phyloP scores from a whole-genome alignment of 1,284 basidiomycete species.

The Rhodotorula sp. region DNA sequence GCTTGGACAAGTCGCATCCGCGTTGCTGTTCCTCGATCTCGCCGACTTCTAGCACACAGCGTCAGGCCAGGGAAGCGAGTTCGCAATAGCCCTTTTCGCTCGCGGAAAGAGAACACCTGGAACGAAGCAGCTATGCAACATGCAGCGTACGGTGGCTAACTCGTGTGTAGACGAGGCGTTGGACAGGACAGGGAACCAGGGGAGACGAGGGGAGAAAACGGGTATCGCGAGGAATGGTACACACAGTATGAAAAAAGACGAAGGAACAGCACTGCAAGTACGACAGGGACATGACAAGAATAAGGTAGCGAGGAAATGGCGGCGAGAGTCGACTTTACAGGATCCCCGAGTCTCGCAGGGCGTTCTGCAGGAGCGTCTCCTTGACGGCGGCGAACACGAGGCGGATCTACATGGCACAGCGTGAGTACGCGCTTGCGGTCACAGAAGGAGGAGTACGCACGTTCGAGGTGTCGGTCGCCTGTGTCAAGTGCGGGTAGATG shows the following conservation, averaged over 20 bases:
- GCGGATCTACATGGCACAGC: slow-evolving; percentile 58
- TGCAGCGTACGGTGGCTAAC: too few relatives aligned
- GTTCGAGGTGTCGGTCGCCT: slow-evolving; percentile 62
- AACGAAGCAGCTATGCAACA: too few relatives aligned
- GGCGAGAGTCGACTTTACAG: slow-evolving; percentile 52
- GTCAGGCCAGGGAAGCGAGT: too few relatives aligned
- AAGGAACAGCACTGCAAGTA: neutral
- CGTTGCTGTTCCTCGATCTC: too few relatives aligned
- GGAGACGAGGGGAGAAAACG: neutral
- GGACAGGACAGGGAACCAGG: too few relatives aligned
- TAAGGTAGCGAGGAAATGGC: neutral
- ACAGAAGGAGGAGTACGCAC: slow-evolving; percentile 58
- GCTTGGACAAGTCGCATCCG: too few relatives aligned
- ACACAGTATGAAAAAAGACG: too few relatives aligned
- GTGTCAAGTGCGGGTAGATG: slow-evolving; percentile 82
- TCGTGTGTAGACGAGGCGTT: too few relatives aligned
- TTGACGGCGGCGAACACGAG: slow-evolving; percentile 96
- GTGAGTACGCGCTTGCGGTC: neutral
- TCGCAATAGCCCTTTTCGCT: too few relatives aligned
- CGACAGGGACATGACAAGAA: too few relatives aligned
- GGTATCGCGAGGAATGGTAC: neutral
- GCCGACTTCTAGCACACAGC: too few relatives aligned
- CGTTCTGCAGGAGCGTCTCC: slow-evolving; percentile 93
- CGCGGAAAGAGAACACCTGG: too few relatives aligned
- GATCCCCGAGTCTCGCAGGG: slow-evolving; percentile 78